Conservation (phyloP, 208 protist genomes). For the Trichomonas tenax region DNA sequence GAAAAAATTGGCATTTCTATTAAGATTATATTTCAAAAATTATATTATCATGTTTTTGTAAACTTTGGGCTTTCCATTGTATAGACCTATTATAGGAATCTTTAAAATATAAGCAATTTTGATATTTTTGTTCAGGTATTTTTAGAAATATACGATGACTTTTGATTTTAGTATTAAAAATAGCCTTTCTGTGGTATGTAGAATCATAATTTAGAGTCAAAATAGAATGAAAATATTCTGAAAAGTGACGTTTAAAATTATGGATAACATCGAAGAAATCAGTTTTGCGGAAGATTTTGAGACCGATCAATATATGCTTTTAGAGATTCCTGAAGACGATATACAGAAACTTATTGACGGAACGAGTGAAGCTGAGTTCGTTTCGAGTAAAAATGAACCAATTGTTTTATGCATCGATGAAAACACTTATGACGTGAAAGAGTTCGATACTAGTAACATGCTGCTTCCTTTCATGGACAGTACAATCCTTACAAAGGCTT, state of each 20-base stretch:
- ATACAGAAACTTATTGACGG: neutral
- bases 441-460: constrained; percentile 17
- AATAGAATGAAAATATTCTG: no score
- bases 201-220: no score
- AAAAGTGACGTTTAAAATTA: constrained; percentile 13
- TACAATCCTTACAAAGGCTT: neutral
- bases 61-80: no score
- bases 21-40: no score
- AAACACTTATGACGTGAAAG: neutral
- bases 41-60: no score
- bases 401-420: neutral
- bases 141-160: no score
- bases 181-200: no score
- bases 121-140: no score
- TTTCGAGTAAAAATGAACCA: neutral
- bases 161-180: no score
- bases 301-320: neutral
- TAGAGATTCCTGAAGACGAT: neutral
- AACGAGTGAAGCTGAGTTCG: neutral
- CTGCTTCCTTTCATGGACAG: neutral
- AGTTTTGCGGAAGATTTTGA: neutral
- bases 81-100: no score
- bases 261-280: neutral
- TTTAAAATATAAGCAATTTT: no score
- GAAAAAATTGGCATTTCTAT: no score